These are phyloP conservation scores for Gonapodya prolifera DNA, from an alignment of 192 early-diverging fungal species.

Conservation along the genomic window DNA sequence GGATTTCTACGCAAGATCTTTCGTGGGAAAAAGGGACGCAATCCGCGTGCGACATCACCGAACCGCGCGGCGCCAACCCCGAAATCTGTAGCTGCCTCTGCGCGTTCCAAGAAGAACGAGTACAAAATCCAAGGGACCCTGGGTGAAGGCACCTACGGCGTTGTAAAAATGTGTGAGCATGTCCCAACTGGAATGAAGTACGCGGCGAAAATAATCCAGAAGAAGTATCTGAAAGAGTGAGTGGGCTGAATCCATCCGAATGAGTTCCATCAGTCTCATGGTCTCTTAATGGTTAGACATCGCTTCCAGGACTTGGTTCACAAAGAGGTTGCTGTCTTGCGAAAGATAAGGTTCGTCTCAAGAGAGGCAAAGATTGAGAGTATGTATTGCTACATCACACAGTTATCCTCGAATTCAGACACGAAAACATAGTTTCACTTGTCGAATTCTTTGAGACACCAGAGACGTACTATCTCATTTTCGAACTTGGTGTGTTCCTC, in stretches of 20 bases:
- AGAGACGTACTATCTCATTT: constrained; percentile 7
- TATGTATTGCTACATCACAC: not conserved
- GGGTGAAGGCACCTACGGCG: constrained; percentile 5
- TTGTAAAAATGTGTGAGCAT: constrained; percentile 2
- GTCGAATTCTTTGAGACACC: constrained; percentile 8
- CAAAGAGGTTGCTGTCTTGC: not conserved
- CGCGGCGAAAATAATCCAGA: constrained; percentile 9
- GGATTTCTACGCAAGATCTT: too few species aligned
- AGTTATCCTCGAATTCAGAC: not conserved
- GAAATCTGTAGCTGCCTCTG: not conserved
- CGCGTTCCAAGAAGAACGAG: not conserved
- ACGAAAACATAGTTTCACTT: constrained; percentile 6
- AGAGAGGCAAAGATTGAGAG: not conserved
- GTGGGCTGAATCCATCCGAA: not conserved
- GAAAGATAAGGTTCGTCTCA: not conserved
- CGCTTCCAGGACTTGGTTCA: constrained; percentile 6
- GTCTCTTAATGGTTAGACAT: not conserved
- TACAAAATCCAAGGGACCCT: not conserved
- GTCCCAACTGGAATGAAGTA: constrained; percentile 3
- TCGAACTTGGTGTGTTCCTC: constrained; percentile 6
- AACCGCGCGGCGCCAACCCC: too few species aligned
- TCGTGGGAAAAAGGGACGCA: too few species aligned
- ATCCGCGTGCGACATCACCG: too few species aligned
- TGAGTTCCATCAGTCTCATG: not conserved
- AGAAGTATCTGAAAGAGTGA: constrained; percentile 3